Evolutionary conservation across 208 protist species (phyloP), one percentile per base, ranked within the genome.

Genomic region (Acanthamoeba healyi): DNA sequence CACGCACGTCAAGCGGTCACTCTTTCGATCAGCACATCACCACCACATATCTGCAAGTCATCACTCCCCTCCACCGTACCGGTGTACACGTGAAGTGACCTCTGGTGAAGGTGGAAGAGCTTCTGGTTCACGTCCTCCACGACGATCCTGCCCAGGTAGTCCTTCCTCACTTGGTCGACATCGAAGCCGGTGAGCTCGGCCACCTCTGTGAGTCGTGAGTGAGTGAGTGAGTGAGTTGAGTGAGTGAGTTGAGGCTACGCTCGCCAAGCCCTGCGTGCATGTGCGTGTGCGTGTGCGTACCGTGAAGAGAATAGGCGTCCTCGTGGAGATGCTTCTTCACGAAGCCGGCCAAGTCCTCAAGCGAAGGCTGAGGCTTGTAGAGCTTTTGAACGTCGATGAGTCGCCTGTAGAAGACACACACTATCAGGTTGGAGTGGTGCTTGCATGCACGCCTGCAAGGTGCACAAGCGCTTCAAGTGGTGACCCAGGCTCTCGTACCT

Each of bases 81-180:
- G 42, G 81, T 90, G 81, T 94, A 94, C 32, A 94, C 92, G 32
- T 94, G 92, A 26, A 94, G 77, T 3, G 92, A 32, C 12, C 92
- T 24, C 44, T 79, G n/a, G 58, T 91, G 42, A 17, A 87, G 81
- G 51, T 92, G 7, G 56, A 90, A 94, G 29, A 70, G 3, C 89
- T 94, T 94, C 49, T 81, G 17, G 34, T 81, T 81, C 34, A 86
- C 65, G 29, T 94, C 54, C 51, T 86, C 72, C 61, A 56, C 63
- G 6, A 58, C 65, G 26, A 67, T 94, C 65, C 42, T 36, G 87
- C 72, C 72, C 32, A 86, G 56, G 29, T 58, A 94, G 63, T 81
- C 49, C 36, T 81, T 94, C 40, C 49, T 86, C 63, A 81, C 29
- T 36, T 40, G 56, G 19, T 81, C 72, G 70, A 81, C 46, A 67